Conservation (phyloP, 768 basidiomycete genomes). For the Mrakia hoshinonis region DNA sequence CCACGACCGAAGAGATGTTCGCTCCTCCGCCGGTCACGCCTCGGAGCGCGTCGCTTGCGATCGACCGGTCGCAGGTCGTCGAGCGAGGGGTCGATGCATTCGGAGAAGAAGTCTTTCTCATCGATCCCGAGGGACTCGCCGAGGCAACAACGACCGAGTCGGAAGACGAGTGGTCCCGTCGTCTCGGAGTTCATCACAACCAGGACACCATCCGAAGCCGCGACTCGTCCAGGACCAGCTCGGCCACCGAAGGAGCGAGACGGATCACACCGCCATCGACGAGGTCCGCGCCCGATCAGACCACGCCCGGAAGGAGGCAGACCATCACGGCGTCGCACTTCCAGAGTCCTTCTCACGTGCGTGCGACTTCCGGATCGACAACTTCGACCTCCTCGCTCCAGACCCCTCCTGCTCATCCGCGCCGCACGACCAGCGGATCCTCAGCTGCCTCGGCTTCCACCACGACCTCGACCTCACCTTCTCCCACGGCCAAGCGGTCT, state of each 20-base stretch:
- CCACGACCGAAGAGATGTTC: background rate
- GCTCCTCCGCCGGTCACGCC: background rate
- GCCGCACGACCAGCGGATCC: no score
- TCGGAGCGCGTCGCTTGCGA: background rate
- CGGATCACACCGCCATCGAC: background rate
- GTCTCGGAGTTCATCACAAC: no score
- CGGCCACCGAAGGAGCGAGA: background rate
- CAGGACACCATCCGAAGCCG: no score
- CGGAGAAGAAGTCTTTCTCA: background rate
- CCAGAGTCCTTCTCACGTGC: background rate
- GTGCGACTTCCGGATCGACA: background rate
- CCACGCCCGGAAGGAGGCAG: background rate
- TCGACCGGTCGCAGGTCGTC: background rate
- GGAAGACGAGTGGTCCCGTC: no score
- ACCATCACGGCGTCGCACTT: background rate
- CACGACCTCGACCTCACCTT: background rate
- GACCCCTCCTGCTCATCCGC: no score
- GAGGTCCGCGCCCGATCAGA: background rate
- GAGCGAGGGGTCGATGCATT: background rate
- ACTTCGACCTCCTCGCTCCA: background rate
- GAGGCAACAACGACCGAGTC: background rate
- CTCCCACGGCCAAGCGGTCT: background rate
- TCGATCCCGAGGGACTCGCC: background rate
- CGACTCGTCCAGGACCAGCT: no score
- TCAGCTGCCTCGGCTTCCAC: background rate